Evolutionary conservation across 176 grass and related monocot species (phyloP), one percentile per base, ranked within the genome.

Genomic region (Triticum timopheevii): DNA sequence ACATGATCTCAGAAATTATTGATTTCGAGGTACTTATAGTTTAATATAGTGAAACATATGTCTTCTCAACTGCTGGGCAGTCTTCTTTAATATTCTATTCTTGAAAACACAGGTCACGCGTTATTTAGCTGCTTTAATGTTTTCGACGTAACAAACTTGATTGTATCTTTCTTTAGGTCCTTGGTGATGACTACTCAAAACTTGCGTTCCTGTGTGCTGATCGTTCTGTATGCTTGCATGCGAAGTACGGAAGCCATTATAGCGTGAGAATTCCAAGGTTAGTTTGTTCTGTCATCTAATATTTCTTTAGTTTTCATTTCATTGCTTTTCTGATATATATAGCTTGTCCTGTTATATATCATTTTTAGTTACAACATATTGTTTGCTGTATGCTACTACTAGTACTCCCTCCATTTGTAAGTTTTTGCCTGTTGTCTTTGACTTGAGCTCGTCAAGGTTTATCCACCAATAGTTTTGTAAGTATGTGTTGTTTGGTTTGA

Each of bases 181-280:
- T 98, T 66, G 84, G 49, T 80, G 96, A 94, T 52, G 93, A 94
- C 67, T 96, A 98, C 80, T 98, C 96, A 33, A 98, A 98, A 88
- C 90, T 96, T 49, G 93, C 85, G 0, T 98, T 98, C 77, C 67
- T 98, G 27, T 98, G 93, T 83, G 92, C 96, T 80, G 96, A 98
- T 73, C 96, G 92, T 69, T 94, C 96, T 86, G 82, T 98, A 86
- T 84, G 89, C 83, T 84, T 98, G 62, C 96, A 98, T 89, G 96
- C 96, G 9, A 98, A 95, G 76, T 95, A 98, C 69, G 93, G 96
- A 76, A 92, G 90, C 34, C 96, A 98, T 72, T 96, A 95, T 67
- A 98, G 88, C 82, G 91, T 96, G 79, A 90, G 96, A 89, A 94
- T 98, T 91, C 96, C 96, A 87, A 92, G 93, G 93, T 95, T 86